Conservation (phyloP, 192 early-diverging fungal genomes). For the Backusella macrospora region DNA sequence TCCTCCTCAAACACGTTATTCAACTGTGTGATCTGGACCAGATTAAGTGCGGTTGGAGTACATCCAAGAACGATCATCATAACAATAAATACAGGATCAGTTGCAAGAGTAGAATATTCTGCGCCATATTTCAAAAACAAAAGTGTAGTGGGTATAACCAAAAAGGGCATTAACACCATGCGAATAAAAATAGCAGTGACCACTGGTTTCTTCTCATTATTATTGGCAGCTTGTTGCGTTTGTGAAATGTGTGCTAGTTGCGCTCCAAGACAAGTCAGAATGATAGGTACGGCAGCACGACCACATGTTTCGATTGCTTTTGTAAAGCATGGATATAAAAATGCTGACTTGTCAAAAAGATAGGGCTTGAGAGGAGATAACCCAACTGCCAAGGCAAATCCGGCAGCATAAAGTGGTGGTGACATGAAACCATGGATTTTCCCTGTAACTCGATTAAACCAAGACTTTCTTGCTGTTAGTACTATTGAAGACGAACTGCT, state of each 20-base stretch:
- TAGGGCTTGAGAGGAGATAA: constrained; percentile 62
- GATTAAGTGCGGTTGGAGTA: constrained; percentile 74
- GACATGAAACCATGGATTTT: constrained; percentile 51
- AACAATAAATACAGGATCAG: constrained; percentile 70
- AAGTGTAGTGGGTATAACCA: constrained; percentile 43
- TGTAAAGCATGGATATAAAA: constrained; percentile 56
- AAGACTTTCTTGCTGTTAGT: constrained; percentile 4
- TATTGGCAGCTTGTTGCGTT: constrained; percentile 12
- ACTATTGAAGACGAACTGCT: no score
- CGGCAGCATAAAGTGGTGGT: constrained; percentile 73
- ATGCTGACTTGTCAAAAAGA: constrained; percentile 61
- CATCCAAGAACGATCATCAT: constrained; percentile 65
- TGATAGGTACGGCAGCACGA: constrained; percentile 77
- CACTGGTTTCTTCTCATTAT: constrained; percentile 40
- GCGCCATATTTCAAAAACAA: constrained; percentile 34
- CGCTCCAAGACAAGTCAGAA: constrained; percentile 75
- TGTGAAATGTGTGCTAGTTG: constrained; percentile 48
- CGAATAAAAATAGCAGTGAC: constrained; percentile 37
- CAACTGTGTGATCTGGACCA: constrained; percentile 70
- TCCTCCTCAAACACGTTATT: constrained; percentile 72
- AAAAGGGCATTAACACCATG: constrained; percentile 41
- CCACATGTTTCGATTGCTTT: constrained; percentile 74
- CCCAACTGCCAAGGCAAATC: constrained; percentile 67
- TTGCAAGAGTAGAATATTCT: constrained; percentile 46
- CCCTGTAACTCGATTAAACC: not conserved